phyloP scores from a whole-genome alignment of 2,329 filamentous ascomycete species.

The Aspergillus sp. region DNA sequence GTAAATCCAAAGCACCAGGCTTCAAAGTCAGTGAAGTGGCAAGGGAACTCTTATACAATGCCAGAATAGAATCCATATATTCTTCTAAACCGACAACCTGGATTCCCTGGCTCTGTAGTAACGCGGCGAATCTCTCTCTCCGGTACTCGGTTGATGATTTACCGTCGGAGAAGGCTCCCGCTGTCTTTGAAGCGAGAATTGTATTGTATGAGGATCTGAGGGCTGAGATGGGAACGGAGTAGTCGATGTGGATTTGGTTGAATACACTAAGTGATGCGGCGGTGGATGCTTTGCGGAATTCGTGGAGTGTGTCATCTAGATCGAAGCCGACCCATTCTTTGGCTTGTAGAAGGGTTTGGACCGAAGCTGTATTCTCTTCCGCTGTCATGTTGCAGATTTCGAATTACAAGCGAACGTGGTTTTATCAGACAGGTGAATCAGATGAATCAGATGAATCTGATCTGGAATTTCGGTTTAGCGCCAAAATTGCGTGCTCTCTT shows the following conservation, averaged over 20 bases:
- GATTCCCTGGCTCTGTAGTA: slow-evolving; percentile 26
- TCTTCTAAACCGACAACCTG: not conserved
- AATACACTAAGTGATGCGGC: slow-evolving; percentile 38
- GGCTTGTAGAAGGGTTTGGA: not conserved
- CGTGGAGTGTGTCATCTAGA: slow-evolving; percentile 51
- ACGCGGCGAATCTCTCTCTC: slow-evolving; percentile 37
- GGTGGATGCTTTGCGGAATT: slow-evolving; percentile 44
- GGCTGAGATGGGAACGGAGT: slow-evolving; percentile 6
- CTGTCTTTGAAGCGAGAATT: slow-evolving; percentile 37
- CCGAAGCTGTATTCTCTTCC: too few species aligned
- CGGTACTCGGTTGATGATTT: slow-evolving; percentile 47
- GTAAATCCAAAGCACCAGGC: slow-evolving; percentile 35
- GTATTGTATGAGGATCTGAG: slow-evolving; percentile 30
- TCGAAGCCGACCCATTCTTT: slow-evolving; percentile 48
- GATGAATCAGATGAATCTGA: too few species aligned
- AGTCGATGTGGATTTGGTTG: slow-evolving; percentile 22
- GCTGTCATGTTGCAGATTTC: too few species aligned
- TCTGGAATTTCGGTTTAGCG: too few species aligned
- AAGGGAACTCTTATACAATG: slow-evolving; percentile 15
- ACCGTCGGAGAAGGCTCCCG: slow-evolving; percentile 46
- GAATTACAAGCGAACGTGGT: too few species aligned
- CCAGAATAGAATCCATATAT: slow-evolving; percentile 16
- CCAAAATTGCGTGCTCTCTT: too few species aligned
- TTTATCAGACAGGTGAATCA: too few species aligned
- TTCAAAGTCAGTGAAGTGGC: slow-evolving; percentile 34